These are phyloP conservation scores for Leccinum variicolor DNA, from an alignment of 768 basidiomycete species.

Conservation along the genomic window DNA sequence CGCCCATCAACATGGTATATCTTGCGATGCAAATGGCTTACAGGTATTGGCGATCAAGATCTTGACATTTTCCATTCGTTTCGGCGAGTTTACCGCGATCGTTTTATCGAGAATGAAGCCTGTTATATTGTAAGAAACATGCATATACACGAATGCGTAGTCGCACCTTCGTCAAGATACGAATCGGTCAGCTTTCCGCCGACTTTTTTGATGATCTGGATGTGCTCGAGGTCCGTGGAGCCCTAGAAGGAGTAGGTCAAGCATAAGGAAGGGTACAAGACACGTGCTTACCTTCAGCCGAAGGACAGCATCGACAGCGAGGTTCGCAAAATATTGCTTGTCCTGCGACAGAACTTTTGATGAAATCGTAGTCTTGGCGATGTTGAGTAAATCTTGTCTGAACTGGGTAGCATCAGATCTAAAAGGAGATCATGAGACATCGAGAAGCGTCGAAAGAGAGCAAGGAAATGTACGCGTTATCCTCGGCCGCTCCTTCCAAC, in stretches of 20 bases:
- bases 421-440: not conserved
- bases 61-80: slow-evolving; percentile 90
- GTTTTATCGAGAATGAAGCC: slow-evolving; percentile 98
- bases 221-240: slow-evolving; percentile 94
- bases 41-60: slow-evolving; percentile 99
- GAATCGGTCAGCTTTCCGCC: slow-evolving; percentile 98
- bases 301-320: slow-evolving; percentile 95
- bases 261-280: not conserved
- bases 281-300: slow-evolving; percentile 66
- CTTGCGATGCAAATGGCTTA: slow-evolving; percentile 36
- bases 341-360: slow-evolving; percentile 96
- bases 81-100: slow-evolving; percentile 92
- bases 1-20: not conserved
- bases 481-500: slow-evolving; percentile 75
- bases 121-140: slow-evolving; percentile 25
- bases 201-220: slow-evolving; percentile 99
- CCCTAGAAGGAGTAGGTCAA: slow-evolving; percentile 52
- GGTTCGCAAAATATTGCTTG: slow-evolving; percentile 96
- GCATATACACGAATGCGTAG: not conserved
- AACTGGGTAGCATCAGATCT: slow-evolving; percentile 74
- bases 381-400: slow-evolving; percentile 91
- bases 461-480: slow-evolving; percentile 65
- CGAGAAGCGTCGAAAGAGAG: not conserved
- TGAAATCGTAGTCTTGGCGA: slow-evolving; percentile 92
- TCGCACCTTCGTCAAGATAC: slow-evolving; percentile 90